Evolutionary conservation across 164 flowering plant species (phyloP), one percentile per base, ranked within the genome.

Genomic region (Stephania yunnanensis): DNA sequence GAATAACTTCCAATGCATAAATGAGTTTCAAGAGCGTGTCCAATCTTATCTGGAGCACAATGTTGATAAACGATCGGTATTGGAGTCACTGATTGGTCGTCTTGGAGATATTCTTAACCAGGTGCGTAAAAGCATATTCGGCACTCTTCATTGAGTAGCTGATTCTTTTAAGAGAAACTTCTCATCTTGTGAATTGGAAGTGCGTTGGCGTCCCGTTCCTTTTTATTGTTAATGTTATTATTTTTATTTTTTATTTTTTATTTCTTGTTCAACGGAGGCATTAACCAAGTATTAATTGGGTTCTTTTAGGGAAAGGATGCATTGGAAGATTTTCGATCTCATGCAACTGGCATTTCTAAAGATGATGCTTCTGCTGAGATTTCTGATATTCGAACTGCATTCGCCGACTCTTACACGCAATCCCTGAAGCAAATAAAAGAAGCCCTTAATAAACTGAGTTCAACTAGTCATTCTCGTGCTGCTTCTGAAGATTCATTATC

Each of bases 1-100:
- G 55, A 76, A 84, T 52, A 93, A 92, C 66, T 93, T 92, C 68
- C 67, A 82, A 77, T 78, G 84, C 19, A 69, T 93, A 22, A 82
- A 73, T 71, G 85, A 85, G 22, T 82, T 93, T 80, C 84, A 87
- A 78, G 84, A 82, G 25, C 73, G 81, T 61, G 74, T 91, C 46
- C 36, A 29, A 76, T 78, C 73, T 75, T 74, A 90, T 68, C 68
- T 71, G 63, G 45, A 72, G 77, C 82, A 81, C 53, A 72, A 68
- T 70, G 46, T 50, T 31, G 80, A 76, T 68, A 75, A 46, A 81
- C 82, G 83, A 80, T 83, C 86, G 17, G 85, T 89, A 12, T 76
- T 68, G 69, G 79, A 81, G 53, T 73, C 80, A 64, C 77, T 94
- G 73, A 82, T 91, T 29, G 71, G 78, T 77, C 88, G 75, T 78